These are phyloP conservation scores for Zasmidium cellare DNA, from an alignment of 2,329 filamentous ascomycete genomes.

Conservation along the genomic window DNA sequence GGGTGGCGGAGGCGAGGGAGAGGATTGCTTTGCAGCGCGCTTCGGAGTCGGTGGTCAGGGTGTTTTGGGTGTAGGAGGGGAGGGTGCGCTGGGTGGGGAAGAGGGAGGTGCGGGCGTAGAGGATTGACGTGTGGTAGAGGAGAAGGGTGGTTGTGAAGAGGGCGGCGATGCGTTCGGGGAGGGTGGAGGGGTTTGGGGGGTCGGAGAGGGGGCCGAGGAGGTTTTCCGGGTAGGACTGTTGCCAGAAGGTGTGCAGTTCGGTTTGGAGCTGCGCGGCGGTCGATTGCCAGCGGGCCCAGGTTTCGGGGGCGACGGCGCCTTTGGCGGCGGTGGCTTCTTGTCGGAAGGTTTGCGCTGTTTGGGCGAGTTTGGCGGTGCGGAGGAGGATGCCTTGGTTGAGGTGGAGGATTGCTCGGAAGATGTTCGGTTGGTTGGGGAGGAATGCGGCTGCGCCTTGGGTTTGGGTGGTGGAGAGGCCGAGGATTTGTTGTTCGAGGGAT, in stretches of 20 bases:
- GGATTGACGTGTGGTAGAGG: slow-evolving; percentile 49
- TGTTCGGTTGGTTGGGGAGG: slow-evolving; percentile 18
- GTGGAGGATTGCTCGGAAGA: slow-evolving; percentile 42
- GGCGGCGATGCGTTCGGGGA: slow-evolving; percentile 26
- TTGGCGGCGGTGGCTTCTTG: slow-evolving; percentile 28
- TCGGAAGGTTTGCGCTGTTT: slow-evolving; percentile 44
- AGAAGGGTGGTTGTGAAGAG: slow-evolving; percentile 46
- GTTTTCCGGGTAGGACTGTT: slow-evolving; percentile 27
- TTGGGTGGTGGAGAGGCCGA: slow-evolving; percentile 1
- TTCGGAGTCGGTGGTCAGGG: slow-evolving; percentile 44
- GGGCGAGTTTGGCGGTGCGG: slow-evolving; percentile 46
- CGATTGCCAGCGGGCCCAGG: slow-evolving; percentile 28
- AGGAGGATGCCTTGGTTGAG: slow-evolving; percentile 48
- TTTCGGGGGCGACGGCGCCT: slow-evolving; percentile 19
- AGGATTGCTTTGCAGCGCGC: slow-evolving; percentile 48
- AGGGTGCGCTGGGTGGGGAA: slow-evolving; percentile 50
- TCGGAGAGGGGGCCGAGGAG: slow-evolving; percentile 21
- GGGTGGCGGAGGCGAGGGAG: slow-evolving; percentile 43
- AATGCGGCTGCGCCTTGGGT: slow-evolving; percentile 19
- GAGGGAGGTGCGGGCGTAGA: slow-evolving; percentile 58
- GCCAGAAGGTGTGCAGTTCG: slow-evolving; percentile 33
- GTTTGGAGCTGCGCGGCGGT: slow-evolving; percentile 27
- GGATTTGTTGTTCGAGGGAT: slow-evolving; percentile 31
- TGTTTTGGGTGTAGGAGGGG: slow-evolving; percentile 33
- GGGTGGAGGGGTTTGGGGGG: slow-evolving; percentile 30